Evolutionary conservation across 208 protist species (phyloP).

Genomic region (Trichomonas tenax): DNA sequence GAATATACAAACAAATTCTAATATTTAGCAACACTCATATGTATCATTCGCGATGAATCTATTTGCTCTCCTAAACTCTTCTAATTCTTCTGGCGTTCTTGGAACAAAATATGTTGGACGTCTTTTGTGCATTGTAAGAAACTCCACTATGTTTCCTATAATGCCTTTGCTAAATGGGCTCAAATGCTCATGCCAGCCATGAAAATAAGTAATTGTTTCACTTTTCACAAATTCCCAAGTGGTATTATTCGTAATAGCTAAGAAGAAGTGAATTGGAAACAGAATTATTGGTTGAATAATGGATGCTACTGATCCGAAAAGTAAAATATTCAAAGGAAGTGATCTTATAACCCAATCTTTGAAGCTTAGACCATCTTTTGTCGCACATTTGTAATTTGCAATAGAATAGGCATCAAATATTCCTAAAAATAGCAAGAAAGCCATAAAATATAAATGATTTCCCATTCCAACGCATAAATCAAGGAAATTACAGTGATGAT

Average conservation of each 20-base stretch:
- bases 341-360: neutral
- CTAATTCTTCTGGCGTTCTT: neutral
- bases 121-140: neutral
- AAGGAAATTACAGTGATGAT: neutral
- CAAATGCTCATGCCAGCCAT: neutral
- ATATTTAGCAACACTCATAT: neutral
- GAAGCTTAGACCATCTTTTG: neutral
- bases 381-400: neutral
- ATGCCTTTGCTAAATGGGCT: constrained; percentile 7
- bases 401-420: neutral
- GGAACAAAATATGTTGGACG: neutral
- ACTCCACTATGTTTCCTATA: neutral
- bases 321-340: neutral
- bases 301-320: too few relatives aligned
- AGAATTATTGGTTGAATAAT: neutral
- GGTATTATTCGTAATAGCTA: neutral
- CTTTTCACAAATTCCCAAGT: neutral
- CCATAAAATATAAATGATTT: constrained; percentile 4
- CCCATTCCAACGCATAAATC: neutral
- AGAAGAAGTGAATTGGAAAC: neutral
- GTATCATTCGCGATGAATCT: neutral
- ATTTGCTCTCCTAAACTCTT: neutral
- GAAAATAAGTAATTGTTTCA: neutral
- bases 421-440: neutral
- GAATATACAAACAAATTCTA: too few relatives aligned